Evolutionary conservation across 139 green algal species (phyloP).

Genomic region (Limnomonas spitsbergensis): DNA sequence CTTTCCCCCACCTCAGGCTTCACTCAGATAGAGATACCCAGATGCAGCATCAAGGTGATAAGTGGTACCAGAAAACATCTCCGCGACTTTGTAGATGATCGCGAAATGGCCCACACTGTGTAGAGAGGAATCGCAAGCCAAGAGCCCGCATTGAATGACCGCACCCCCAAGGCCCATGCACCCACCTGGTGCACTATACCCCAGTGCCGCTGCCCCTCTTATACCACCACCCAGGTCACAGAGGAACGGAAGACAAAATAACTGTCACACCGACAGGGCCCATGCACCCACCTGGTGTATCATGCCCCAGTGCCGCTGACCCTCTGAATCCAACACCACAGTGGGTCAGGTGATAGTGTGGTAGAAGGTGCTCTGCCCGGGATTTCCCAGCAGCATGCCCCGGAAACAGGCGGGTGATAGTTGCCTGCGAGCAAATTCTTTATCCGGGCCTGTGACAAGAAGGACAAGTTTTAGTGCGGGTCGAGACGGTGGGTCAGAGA

Average conservation of each 20-base stretch:
- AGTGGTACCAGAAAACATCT: too few relatives aligned
- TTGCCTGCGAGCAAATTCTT: slow-evolving; percentile 4
- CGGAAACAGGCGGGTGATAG: neutral
- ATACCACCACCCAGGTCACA: neutral
- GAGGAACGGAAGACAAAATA: neutral
- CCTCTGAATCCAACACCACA: neutral
- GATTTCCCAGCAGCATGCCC: neutral
- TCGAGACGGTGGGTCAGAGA: too few relatives aligned
- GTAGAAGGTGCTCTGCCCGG: neutral
- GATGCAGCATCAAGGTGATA: too few relatives aligned
- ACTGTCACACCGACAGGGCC: neutral
- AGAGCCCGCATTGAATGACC: neutral
- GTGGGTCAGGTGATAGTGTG: neutral
- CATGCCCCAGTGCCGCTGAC: neutral
- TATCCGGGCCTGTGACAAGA: neutral
- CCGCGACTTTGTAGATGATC: too few relatives aligned
- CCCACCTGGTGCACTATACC: neutral
- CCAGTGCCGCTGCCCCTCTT: too few relatives aligned
- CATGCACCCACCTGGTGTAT: neutral
- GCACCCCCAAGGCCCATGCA: neutral
- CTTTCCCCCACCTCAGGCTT: too few relatives aligned
- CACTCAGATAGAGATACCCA: too few relatives aligned
- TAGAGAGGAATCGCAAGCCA: neutral
- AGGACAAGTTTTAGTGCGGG: too few relatives aligned
- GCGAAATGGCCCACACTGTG: too few relatives aligned